Conservation (phyloP, 208 protist species). For the Naegleria fowleri region DNA sequence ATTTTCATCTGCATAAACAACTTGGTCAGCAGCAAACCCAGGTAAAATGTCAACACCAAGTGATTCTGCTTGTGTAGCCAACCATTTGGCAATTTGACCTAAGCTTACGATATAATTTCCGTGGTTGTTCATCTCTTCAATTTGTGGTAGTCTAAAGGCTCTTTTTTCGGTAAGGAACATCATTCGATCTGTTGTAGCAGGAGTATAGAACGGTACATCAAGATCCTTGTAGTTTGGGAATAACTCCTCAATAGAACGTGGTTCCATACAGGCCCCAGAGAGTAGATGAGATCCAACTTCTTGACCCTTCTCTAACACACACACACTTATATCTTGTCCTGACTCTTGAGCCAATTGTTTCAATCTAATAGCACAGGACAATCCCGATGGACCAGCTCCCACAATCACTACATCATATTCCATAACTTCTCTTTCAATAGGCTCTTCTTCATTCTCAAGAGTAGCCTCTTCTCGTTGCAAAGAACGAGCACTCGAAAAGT, state of each 20-base stretch:
- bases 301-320: conserved; percentile 90
- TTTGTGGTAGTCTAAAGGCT: conserved; percentile 56
- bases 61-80: conserved; percentile 84
- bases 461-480: no score
- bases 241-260: conserved; percentile 85
- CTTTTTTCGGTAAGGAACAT: conserved; percentile 62
- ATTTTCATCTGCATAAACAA: conserved; percentile 53
- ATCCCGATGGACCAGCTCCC: conserved; percentile 85
- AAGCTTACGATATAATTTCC: conserved; percentile 91
- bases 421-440: conserved; percentile 69
- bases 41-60: conserved; percentile 94
- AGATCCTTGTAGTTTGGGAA: conserved; percentile 83
- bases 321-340: conserved; percentile 74
- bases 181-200: conserved; percentile 80
- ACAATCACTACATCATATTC: conserved; percentile 95
- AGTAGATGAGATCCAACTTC: conserved; percentile 91
- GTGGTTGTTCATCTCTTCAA: conserved; percentile 75
- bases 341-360: conserved; percentile 79
- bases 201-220: conserved; percentile 65
- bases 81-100: conserved; percentile 79
- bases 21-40: conserved; percentile 80
- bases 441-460: background rate
- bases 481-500: no score
- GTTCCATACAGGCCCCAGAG: conserved; percentile 93
- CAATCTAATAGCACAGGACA: conserved; percentile 85